Evolutionary conservation across 257 asterid genomes (phyloP).

Genomic region (Phtheirospermum japonicum): DNA sequence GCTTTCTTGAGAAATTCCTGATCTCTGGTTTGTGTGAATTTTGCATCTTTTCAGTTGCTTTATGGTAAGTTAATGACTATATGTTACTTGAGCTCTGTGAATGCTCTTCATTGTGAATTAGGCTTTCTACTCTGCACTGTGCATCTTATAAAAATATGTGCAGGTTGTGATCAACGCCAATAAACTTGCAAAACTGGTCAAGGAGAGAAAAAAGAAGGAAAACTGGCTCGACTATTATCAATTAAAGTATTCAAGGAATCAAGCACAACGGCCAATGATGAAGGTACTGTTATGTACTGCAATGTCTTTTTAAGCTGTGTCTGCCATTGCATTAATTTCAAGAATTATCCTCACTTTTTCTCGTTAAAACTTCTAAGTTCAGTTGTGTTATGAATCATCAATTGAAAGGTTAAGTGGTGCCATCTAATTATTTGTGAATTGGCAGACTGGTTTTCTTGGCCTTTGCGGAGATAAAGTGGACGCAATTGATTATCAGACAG

Average conservation of each 20-base stretch:
- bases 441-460: conserved; percentile 90
- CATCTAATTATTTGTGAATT: conserved; percentile 28
- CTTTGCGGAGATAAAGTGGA: conserved; percentile 74
- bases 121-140: neutral
- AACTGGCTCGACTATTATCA: conserved; percentile 95
- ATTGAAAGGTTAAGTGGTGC: conserved; percentile 10
- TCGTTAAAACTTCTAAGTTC: neutral
- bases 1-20: neutral
- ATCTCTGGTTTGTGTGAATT: neutral
- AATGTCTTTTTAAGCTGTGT: conserved; percentile 1
- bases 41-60: conserved; percentile 19
- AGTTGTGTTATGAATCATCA: conserved; percentile 21
- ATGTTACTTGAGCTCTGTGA: neutral
- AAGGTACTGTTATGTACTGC: conserved; percentile 49
- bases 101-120: neutral
- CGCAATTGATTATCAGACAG: conserved; percentile 69
- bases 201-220: conserved; percentile 63
- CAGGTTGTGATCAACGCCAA: conserved; percentile 89
- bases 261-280: conserved; percentile 48
- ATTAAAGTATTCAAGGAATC: conserved; percentile 68
- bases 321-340: conserved; percentile 9
- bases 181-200: conserved; percentile 66
- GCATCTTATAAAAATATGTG: conserved; percentile 24
- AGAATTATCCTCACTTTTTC: neutral
- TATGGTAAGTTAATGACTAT: neutral